A percentile compares a stretch with the other conserved stretches of the same genome.
Conservation (phyloP, 2,329 filamentous ascomycete genomes). For the Aspergillus calidoustus region DNA sequence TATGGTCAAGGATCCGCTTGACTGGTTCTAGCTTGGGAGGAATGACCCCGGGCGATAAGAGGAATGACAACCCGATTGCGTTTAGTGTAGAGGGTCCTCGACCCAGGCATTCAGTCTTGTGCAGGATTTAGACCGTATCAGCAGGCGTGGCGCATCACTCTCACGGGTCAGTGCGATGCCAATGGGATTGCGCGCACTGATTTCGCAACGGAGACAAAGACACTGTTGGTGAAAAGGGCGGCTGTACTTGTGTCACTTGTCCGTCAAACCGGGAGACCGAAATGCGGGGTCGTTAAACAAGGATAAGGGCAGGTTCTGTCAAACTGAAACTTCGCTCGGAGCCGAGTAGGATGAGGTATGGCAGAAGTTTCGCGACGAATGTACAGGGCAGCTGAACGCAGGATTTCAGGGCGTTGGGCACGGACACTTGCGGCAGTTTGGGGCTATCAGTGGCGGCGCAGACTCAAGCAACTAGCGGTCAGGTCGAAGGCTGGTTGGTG, state of each 20-base stretch:
- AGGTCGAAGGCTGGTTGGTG: conserved; percentile 14
- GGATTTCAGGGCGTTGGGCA: conserved; percentile 30
- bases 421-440: conserved; percentile 22
- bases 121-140: conserved; percentile 29
- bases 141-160: conserved; percentile 26
- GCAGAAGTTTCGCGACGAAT: neutral
- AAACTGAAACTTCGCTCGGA: neutral
- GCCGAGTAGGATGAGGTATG: neutral
- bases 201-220: neutral
- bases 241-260: neutral
- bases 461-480: conserved; percentile 24
- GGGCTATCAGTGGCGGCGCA: conserved; percentile 14
- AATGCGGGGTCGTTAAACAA: neutral
- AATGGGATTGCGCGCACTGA: conserved; percentile 23
- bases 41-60: conserved; percentile 16
- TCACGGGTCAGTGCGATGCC: conserved; percentile 25
- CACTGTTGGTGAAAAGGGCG: neutral
- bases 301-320: neutral
- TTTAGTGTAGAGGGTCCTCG: conserved; percentile 26
- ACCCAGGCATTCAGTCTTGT: conserved; percentile 24
- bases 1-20: conserved; percentile 16
- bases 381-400: conserved; percentile 12
- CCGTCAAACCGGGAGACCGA: neutral
- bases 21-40: conserved; percentile 11
- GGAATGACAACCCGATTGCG: conserved; percentile 25